A percentile compares a stretch with the other conserved stretches of the same genome.
phyloP scores from a whole-genome alignment of 2,329 filamentous ascomycete species.

The Cladosporium sp. region DNA sequence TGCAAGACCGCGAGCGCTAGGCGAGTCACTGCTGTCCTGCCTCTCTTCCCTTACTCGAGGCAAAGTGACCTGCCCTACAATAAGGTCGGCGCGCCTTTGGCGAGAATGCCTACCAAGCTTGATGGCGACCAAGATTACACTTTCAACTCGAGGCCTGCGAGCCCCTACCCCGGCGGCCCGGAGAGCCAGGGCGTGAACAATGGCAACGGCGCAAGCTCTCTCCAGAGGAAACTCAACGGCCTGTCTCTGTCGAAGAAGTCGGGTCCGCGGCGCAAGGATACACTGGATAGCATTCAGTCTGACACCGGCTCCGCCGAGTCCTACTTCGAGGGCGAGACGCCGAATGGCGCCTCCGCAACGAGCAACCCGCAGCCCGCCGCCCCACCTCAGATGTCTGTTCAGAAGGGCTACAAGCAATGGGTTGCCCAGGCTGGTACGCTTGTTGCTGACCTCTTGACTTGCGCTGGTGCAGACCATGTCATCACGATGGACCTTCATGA shows the following conservation, averaged over 20 bases:
- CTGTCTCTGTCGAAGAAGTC: constrained; percentile 55
- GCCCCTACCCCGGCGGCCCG: constrained; percentile 67
- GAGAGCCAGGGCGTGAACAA: constrained; percentile 56
- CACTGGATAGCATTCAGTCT: constrained; percentile 26
- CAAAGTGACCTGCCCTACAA: constrained; percentile 97
- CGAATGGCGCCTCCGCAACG: background rate
- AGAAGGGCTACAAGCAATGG: constrained; percentile 97
- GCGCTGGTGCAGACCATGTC: constrained; percentile 90
- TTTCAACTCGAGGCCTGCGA: constrained; percentile 86
- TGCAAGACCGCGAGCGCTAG: constrained; percentile 92
- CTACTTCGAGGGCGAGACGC: background rate
- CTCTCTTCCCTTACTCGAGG: constrained; percentile 92
- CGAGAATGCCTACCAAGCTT: constrained; percentile 56
- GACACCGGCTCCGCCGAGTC: constrained; percentile 17
- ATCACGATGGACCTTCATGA: constrained; percentile 98
- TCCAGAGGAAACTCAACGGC: constrained; percentile 69
- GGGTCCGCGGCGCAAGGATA: constrained; percentile 24
- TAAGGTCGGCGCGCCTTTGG: constrained; percentile 83
- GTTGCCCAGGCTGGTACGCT: constrained; percentile 94
- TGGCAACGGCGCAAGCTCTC: constrained; percentile 58
- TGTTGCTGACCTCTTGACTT: constrained; percentile 88
- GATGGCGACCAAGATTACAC: constrained; percentile 59
- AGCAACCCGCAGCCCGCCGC: constrained; percentile 36
- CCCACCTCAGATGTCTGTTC: constrained; percentile 54
- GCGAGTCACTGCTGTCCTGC: constrained; percentile 86